Evolutionary conservation across 2,329 filamentous ascomycete species (phyloP).

Genomic region (Diaporthe nobilis): DNA sequence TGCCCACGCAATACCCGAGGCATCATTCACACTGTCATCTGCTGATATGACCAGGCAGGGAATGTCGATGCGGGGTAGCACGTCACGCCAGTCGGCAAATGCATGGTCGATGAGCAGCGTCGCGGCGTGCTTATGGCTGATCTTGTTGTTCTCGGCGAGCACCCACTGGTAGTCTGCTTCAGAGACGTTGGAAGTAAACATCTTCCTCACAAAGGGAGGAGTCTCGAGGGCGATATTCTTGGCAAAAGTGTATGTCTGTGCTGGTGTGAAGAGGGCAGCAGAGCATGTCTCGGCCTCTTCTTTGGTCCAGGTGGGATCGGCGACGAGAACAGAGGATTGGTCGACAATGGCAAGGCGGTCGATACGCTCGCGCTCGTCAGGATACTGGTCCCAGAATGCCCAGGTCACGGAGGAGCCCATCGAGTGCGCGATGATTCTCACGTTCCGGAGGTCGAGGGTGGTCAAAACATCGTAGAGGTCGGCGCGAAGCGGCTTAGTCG

Average conservation of each 20-base stretch:
- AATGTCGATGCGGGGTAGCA: conserved; percentile 1
- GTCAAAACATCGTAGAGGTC: neutral
- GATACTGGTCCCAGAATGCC: conserved; percentile 8
- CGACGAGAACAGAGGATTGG: neutral
- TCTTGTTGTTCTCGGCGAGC: neutral
- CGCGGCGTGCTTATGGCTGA: neutral
- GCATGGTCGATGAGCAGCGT: neutral
- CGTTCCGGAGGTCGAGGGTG: neutral
- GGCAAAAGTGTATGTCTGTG: neutral
- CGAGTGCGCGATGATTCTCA: neutral
- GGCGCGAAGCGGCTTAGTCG: neutral
- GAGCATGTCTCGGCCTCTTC: neutral
- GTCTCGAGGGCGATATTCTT: neutral
- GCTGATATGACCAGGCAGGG: neutral
- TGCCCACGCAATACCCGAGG: neutral
- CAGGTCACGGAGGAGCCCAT: conserved; percentile 2
- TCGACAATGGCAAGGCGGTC: neutral
- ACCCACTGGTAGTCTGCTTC: neutral
- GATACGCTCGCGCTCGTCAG: neutral
- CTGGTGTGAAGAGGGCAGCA: neutral
- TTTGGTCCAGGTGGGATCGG: neutral
- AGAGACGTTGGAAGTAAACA: neutral
- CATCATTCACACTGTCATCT: neutral
- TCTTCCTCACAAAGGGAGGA: neutral
- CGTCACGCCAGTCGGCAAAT: conserved; percentile 4